phyloP scores from a whole-genome alignment of 2,329 filamentous ascomycete species.

The Chrysoporthe puriensis region DNA sequence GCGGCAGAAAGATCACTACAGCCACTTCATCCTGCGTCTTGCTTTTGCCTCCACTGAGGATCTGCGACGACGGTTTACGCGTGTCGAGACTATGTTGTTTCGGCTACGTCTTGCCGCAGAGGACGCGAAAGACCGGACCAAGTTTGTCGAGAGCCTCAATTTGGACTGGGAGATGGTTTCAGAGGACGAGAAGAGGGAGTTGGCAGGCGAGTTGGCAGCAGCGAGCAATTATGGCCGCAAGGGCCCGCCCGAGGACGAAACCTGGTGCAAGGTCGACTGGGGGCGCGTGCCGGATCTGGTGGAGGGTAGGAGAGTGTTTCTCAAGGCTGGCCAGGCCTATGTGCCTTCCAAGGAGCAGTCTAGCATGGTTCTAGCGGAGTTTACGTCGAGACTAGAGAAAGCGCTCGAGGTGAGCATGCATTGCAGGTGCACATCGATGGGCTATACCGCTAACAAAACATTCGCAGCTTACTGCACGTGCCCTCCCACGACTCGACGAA shows the following conservation, averaged over 20 bases:
- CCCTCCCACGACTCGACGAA: slow-evolving; percentile 89
- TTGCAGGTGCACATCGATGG: slow-evolving; percentile 13
- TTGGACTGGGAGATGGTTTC: slow-evolving; percentile 84
- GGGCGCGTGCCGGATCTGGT: slow-evolving; percentile 88
- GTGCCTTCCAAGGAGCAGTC: slow-evolving; percentile 86
- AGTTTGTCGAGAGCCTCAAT: slow-evolving; percentile 76
- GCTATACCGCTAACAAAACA: slow-evolving; percentile 19
- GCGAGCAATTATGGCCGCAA: slow-evolving; percentile 45
- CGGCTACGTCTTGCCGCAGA: slow-evolving; percentile 80
- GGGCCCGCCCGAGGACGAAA: slow-evolving; percentile 66
- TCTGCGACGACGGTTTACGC: slow-evolving; percentile 79
- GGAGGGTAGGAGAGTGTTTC: slow-evolving; percentile 74
- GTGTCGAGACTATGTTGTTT: slow-evolving; percentile 89
- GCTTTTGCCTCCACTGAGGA: slow-evolving; percentile 94
- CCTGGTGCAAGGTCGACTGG: slow-evolving; percentile 97
- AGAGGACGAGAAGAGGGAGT: slow-evolving; percentile 73
- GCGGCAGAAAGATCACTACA: slow-evolving; percentile 94
- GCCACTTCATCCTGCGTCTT: slow-evolving; percentile 92
- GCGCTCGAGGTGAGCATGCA: slow-evolving; percentile 71
- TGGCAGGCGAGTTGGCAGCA: slow-evolving; percentile 64
- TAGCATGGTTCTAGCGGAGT: slow-evolving; percentile 88
- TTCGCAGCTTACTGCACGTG: slow-evolving; percentile 78
- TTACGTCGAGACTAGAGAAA: slow-evolving; percentile 75
- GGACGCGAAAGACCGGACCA: slow-evolving; percentile 70
- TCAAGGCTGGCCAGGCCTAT: slow-evolving; percentile 84